Base-by-base conservation (phyloP, 83 land plant species). In the Picea engelmannii region DNA sequence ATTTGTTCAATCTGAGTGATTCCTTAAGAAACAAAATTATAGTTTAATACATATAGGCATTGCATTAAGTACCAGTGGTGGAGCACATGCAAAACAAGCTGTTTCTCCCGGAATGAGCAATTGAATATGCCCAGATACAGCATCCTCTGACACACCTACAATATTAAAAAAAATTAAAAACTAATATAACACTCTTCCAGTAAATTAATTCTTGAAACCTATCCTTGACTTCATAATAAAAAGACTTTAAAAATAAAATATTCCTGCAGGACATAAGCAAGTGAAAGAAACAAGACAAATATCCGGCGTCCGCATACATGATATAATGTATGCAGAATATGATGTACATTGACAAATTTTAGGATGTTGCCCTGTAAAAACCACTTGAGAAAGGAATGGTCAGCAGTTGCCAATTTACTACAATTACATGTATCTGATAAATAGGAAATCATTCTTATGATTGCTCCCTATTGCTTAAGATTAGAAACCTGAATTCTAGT, bases 51-150 rank as follows among this genome's bases (percentile, higher is more conserved):
- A 62, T 78, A 21, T 8, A 60, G n/a, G 55, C 38, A 24, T 47
- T 47, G 44, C 44, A 7, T 55, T 71, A 52, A 52, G n/a, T 92
- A 96, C 99, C 96, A 97, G 81, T 17, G 99, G 99, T 66, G 98
- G 99, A 70, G 95, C 99, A 90, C 99, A 97, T 65, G 99, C 98
- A 90, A 97, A 97, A 82, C 99, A 97, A 74, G 99, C 99, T 67
- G 99, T 97, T 87, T 97, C 99, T 21, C 99, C 99, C 81, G 98
- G 98, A 86, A 95, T 86, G 81, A 97, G 83, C 82, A 97, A 80
- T 63, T 97, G 99, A 78, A 97, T 97, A 83, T 95, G 99, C 78
- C 99, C 98, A 66, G 99, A 97, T 66, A 97, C 99, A 80, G 99
- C 99, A 94, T 97, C 94, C 81, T 97, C 99, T 38, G 99, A 97